Percentiles rank a stretch among this genome's conserved stretches.
Evolutionary conservation across 2,329 filamentous ascomycete genomes (phyloP).

Genomic region (Leptographium flavum): DNA sequence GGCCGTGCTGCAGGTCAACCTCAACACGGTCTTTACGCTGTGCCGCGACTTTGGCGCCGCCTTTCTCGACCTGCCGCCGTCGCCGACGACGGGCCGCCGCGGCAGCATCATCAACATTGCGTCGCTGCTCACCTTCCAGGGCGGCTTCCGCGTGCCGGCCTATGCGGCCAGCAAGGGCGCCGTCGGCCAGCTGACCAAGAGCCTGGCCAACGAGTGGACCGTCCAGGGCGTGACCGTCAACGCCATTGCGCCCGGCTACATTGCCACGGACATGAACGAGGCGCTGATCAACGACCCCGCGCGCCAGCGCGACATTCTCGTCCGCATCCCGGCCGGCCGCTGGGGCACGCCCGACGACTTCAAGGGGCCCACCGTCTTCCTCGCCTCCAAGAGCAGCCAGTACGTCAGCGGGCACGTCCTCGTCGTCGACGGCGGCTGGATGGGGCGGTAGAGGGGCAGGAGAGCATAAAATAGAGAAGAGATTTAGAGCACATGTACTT

Average conservation of each 20-base stretch:
- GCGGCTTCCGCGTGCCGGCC: conserved; percentile 75
- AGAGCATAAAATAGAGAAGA: background rate
- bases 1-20: conserved; percentile 73
- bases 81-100: conserved; percentile 34
- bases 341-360: conserved; percentile 83
- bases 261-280: conserved; percentile 88
- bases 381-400: conserved; percentile 60
- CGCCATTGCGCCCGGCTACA: conserved; percentile 79
- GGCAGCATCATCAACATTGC: conserved; percentile 77
- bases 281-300: conserved; percentile 61
- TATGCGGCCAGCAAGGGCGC: conserved; percentile 81
- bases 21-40: conserved; percentile 66
- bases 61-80: conserved; percentile 48
- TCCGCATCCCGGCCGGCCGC: conserved; percentile 67
- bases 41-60: conserved; percentile 65
- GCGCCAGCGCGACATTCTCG: conserved; percentile 58
- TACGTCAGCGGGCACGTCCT: conserved; percentile 76
- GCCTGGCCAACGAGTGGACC: conserved; percentile 76
- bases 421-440: conserved; percentile 84
- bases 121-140: conserved; percentile 69
- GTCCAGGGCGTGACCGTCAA: conserved; percentile 71
- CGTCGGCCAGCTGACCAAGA: conserved; percentile 72
- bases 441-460: conserved; percentile 50
- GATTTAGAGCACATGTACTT: too few species aligned
- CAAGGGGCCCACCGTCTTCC: conserved; percentile 65